phyloP scores from a whole-genome alignment of 2,329 filamentous ascomycete genomes.

The Drechslerella stenobrocha region DNA sequence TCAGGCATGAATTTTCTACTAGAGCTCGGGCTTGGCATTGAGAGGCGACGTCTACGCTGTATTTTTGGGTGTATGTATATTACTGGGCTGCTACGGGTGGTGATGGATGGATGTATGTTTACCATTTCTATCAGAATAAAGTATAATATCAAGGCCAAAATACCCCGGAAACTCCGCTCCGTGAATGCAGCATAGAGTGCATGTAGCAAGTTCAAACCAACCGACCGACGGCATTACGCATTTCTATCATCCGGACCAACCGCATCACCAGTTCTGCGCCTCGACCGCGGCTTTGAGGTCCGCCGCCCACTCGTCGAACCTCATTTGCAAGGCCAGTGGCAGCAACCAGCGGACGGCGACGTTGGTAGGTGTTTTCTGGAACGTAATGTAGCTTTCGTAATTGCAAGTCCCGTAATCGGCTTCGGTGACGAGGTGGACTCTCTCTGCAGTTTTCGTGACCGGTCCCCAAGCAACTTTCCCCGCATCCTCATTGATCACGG shows the following conservation, averaged over 20 bases:
- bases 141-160: too few species aligned
- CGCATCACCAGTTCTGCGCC: conserved; percentile 17
- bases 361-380: conserved; percentile 18
- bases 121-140: too few species aligned
- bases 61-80: too few species aligned
- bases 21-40: too few species aligned
- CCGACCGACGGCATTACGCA: background rate
- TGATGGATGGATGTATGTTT: too few species aligned
- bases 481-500: conserved; percentile 27
- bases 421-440: conserved; percentile 38
- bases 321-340: conserved; percentile 2
- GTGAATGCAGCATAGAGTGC: background rate
- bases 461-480: conserved; percentile 19
- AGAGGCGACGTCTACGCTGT: too few species aligned
- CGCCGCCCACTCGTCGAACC: conserved; percentile 33
- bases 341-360: conserved; percentile 12
- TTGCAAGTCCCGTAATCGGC: conserved; percentile 30
- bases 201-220: background rate
- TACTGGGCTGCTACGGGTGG: too few species aligned
- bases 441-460: conserved; percentile 9
- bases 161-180: too few species aligned
- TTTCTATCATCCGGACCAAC: background rate
- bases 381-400: conserved; percentile 40
- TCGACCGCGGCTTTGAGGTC: conserved; percentile 39
- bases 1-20: too few species aligned